Evolutionary conservation across 2,329 filamentous ascomycete genomes (phyloP), one percentile per base, ranked within the genome.

Genomic region (Aspergillus brunneoviolaceus): DNA sequence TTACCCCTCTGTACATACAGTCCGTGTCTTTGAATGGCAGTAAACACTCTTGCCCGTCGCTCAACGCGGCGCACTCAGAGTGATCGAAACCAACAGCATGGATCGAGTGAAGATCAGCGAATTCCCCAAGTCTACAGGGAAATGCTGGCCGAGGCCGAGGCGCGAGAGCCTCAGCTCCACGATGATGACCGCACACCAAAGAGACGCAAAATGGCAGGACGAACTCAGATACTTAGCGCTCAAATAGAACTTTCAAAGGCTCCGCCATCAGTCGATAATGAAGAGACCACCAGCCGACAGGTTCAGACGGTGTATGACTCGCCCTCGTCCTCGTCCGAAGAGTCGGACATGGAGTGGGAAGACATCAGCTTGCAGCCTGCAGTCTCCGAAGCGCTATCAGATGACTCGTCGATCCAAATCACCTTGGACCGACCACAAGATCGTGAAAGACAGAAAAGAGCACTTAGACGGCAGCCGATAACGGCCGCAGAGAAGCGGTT

Each of bases 321-420:
- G 12, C 64, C 68, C 71, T 78, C 83, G 33, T 82, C 82, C 71
- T 79, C 83, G 31, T 82, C 82, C 14, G 84, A 85, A 61, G 84
- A 84, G n/a, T 85, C 84, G 55, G 85, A 87, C 55, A 75, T 84
- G 60, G 85, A 87, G 51, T 89, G 87, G 81, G 86, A 89, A 72
- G 85, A 87, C 63, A 79, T 87, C 50, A 79, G 82, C 57, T 71
- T 83, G 19, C 72, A 77, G 57, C 68, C 72, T 61, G 12, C 71
- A 60, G 55, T 72, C 60, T 54, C 67, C 63, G 66, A 61, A 66
- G 60, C 60, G 25, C 59, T 54, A 25, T 57, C 50, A 4, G 62
- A 64, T 7, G 68, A 73, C 21, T 71, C 70, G 23, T 63, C 70
- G 11, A 61, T 78, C 5, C 68, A 76, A 56, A 77, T 75, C 47